Percentiles rank a stretch among this genome's conserved stretches.
Conservation (phyloP, 306 rosid species). For the Castanea mollissima region DNA sequence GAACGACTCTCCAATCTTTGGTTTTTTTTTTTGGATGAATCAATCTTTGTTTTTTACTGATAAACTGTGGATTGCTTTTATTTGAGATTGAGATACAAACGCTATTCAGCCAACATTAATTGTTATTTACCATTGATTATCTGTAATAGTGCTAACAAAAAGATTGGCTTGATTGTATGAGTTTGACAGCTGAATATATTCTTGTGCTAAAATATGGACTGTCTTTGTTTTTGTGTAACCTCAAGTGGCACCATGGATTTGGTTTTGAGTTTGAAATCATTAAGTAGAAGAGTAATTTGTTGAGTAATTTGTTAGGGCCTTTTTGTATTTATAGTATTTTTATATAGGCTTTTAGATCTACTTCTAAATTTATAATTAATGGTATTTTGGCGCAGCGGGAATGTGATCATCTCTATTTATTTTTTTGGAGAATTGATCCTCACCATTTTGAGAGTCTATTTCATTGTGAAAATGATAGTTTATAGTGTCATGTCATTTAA, state of each 20-base stretch:
- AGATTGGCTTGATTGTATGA: slow-evolving; percentile 1
- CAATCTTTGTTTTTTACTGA: background rate
- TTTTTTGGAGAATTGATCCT: too few relatives aligned
- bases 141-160: background rate
- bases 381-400: too few relatives aligned
- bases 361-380: background rate
- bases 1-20: background rate
- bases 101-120: too few relatives aligned
- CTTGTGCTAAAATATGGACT: background rate
- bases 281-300: too few relatives aligned
- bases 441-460: too few relatives aligned
- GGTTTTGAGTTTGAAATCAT: background rate
- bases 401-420: too few relatives aligned
- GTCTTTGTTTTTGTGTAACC: background rate
- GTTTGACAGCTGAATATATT: background rate
- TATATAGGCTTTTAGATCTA: background rate
- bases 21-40: too few relatives aligned
- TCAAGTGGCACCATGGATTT: background rate
- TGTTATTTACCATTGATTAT: too few relatives aligned
- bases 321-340: background rate
- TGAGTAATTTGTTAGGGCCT: background rate
- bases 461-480: too few relatives aligned
- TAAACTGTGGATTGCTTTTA: background rate
- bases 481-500: too few relatives aligned
- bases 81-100: too few relatives aligned